Evolutionary conservation across 768 basidiomycete genomes (phyloP).

Genomic region (Mycena polygramma): DNA sequence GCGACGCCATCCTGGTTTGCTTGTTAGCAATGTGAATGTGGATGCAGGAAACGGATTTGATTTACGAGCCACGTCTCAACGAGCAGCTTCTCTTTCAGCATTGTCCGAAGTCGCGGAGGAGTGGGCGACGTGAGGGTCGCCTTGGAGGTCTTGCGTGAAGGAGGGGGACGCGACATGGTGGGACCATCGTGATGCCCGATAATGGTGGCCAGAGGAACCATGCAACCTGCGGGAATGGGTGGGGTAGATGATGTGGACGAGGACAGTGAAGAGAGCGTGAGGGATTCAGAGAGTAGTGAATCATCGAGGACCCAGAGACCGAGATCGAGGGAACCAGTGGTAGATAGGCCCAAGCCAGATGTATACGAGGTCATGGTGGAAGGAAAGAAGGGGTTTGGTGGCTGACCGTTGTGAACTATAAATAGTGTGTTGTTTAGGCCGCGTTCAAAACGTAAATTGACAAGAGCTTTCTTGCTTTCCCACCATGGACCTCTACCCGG

Average conservation of each 20-base stretch:
- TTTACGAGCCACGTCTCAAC: conserved; percentile 58
- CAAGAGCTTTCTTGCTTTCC: no score
- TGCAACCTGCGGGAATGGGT: conserved; percentile 45
- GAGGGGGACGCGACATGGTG: conserved; percentile 41
- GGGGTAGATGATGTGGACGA: conserved; percentile 46
- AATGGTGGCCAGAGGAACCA: conserved; percentile 42
- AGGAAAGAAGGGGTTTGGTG: background rate
- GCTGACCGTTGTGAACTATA: background rate
- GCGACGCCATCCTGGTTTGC: conserved; percentile 45
- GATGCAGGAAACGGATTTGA: background rate
- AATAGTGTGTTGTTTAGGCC: background rate
- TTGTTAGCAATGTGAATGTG: conserved; percentile 10
- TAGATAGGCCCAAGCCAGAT: conserved; percentile 11
- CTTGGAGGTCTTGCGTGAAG: conserved; percentile 27
- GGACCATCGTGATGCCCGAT: conserved; percentile 48
- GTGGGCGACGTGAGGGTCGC: conserved; percentile 52
- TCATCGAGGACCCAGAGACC: conserved; percentile 31
- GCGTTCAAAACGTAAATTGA: no score
- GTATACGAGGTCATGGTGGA: conserved; percentile 16
- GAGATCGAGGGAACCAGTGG: conserved; percentile 27
- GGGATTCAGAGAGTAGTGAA: conserved; percentile 48
- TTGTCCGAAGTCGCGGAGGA: conserved; percentile 52
- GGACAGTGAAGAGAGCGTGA: conserved; percentile 52
- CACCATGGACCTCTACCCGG: no score
- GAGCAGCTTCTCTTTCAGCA: conserved; percentile 55